A percentile compares a stretch with the other conserved stretches of the same genome.
These are phyloP conservation scores for Chalciporus piperatoides DNA, from an alignment of 1,284 basidiomycete genomes.

Conservation along the genomic window DNA sequence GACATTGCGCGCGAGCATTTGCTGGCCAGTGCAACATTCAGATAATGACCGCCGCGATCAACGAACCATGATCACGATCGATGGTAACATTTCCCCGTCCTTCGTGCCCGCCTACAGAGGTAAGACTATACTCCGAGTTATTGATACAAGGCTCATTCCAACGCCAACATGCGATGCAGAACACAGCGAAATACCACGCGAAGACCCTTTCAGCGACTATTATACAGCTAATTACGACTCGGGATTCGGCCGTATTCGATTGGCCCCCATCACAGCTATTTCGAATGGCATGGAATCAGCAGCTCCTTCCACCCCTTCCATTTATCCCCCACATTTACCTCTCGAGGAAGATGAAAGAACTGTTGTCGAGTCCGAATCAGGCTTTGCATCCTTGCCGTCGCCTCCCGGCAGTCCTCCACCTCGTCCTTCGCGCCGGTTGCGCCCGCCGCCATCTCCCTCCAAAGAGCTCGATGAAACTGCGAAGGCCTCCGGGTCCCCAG, in stretches of 20 bases:
- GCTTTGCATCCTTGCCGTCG: neutral
- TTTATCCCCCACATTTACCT: slow-evolving; percentile 14
- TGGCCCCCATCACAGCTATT: slow-evolving; percentile 19
- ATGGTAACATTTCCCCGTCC: neutral
- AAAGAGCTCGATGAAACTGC: slow-evolving; percentile 5
- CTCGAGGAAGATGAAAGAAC: slow-evolving; percentile 2
- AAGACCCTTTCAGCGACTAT: slow-evolving; percentile 4
- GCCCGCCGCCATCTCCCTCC: slow-evolving; percentile 8
- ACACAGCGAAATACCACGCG: neutral
- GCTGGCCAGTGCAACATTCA: slow-evolving; percentile 33
- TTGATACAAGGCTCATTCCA: neutral
- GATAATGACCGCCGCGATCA: slow-evolving; percentile 29
- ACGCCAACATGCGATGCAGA: neutral
- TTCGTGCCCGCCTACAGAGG: neutral
- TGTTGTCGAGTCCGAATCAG: neutral
- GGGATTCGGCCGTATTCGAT: slow-evolving; percentile 13
- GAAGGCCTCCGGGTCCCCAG: neutral
- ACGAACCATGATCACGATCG: slow-evolving; percentile 15
- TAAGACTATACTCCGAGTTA: neutral
- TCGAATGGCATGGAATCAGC: slow-evolving; percentile 10
- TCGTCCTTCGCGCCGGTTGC: slow-evolving; percentile 33
- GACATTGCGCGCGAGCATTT: slow-evolving; percentile 37
- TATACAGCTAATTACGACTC: neutral
- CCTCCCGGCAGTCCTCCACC: slow-evolving; percentile 32
- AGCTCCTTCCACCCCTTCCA: slow-evolving; percentile 16